Percentiles rank a stretch among this genome's conserved stretches.
phyloP scores from a whole-genome alignment of 768 basidiomycete genomes.

The Auriscalpium vulgare region DNA sequence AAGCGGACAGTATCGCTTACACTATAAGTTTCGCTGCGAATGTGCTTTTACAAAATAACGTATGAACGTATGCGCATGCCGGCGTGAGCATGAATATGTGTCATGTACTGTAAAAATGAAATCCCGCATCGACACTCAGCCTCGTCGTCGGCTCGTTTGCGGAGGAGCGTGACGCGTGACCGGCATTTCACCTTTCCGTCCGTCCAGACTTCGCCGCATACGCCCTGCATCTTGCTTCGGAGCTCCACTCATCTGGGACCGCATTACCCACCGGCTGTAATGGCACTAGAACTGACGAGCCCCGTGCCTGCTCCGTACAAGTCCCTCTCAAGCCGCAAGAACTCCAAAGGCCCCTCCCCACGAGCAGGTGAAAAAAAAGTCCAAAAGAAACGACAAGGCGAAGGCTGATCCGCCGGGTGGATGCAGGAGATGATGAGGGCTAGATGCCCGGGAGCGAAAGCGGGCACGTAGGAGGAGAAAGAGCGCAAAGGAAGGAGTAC shows the following conservation, averaged over 20 bases:
- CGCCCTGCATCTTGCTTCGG: too few species aligned
- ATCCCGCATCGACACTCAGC: too few species aligned
- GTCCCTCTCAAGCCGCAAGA: neutral
- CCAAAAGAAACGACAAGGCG: neutral
- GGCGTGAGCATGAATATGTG: too few species aligned
- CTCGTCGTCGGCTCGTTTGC: too few species aligned
- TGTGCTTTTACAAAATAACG: too few species aligned
- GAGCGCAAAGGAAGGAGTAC: conserved; percentile 1
- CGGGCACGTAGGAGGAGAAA: neutral
- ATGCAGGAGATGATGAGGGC: neutral
- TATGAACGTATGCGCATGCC: too few species aligned
- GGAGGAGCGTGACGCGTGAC: too few species aligned
- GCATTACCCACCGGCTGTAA: neutral
- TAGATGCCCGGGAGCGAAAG: neutral
- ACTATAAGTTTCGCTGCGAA: too few species aligned
- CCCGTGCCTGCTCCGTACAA: neutral
- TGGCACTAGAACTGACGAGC: neutral
- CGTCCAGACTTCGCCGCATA: too few species aligned
- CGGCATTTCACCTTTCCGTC: too few species aligned
- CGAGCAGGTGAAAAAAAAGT: neutral
- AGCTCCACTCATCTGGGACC: neutral
- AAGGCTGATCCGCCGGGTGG: neutral
- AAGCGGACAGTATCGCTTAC: too few species aligned
- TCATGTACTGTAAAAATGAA: too few species aligned
- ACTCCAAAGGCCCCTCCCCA: neutral